phyloP scores from a whole-genome alignment of 2,329 filamentous ascomycete genomes.

The Amphichorda felina region DNA sequence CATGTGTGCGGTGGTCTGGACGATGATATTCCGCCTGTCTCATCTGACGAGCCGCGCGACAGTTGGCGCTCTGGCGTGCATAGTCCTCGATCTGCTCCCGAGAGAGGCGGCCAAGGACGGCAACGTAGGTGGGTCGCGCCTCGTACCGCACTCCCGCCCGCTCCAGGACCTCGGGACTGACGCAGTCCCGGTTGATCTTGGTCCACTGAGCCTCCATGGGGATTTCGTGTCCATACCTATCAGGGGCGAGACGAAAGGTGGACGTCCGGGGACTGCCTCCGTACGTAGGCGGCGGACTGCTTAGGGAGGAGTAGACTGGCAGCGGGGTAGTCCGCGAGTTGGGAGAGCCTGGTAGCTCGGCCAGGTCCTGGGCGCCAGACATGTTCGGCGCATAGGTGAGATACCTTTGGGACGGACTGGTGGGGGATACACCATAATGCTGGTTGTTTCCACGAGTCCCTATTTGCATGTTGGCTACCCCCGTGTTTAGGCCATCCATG shows the following conservation, averaged over 20 bases:
- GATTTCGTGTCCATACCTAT: slow-evolving; percentile 44
- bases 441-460: slow-evolving; percentile 9
- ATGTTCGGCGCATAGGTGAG: not conserved
- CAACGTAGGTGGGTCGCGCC: slow-evolving; percentile 46
- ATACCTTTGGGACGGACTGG: slow-evolving; percentile 1
- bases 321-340: not conserved
- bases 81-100: slow-evolving; percentile 39
- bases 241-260: slow-evolving; percentile 35
- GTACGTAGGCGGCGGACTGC: slow-evolving; percentile 18
- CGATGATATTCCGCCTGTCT: slow-evolving; percentile 5
- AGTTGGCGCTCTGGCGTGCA: slow-evolving; percentile 35
- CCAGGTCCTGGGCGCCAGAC: slow-evolving; percentile 5
- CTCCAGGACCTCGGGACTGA: slow-evolving; percentile 43
- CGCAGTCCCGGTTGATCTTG: slow-evolving; percentile 36
- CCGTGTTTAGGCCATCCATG: slow-evolving; percentile 27
- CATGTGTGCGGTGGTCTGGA: slow-evolving; percentile 3
- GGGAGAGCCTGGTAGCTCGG: slow-evolving; percentile 19
- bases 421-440: slow-evolving; percentile 3
- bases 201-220: slow-evolving; percentile 45
- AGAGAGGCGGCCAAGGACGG: slow-evolving; percentile 42
- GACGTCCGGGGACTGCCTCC: slow-evolving; percentile 16
- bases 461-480: slow-evolving; percentile 28
- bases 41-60: slow-evolving; percentile 25
- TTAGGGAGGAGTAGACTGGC: slow-evolving; percentile 9
- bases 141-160: slow-evolving; percentile 44